These are phyloP conservation scores for Phytopythium kandeliae DNA, from an alignment of 352 stramenopile genomes.

Conservation along the genomic window DNA sequence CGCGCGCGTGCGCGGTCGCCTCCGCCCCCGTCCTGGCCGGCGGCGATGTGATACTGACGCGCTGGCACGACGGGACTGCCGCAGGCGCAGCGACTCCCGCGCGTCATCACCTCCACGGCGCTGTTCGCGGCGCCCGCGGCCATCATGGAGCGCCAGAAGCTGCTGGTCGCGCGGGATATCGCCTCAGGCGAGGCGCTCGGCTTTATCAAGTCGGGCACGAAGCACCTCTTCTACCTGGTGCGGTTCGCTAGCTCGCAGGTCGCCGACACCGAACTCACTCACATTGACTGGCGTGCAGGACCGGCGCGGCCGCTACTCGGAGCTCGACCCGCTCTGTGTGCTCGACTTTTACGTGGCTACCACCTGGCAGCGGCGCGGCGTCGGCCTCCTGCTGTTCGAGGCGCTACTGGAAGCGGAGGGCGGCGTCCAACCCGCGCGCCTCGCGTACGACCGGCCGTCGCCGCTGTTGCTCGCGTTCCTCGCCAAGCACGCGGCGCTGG, in stretches of 20 bases:
- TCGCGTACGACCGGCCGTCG: constrained; percentile 80
- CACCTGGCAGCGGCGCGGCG: constrained; percentile 41
- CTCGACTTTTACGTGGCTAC: constrained; percentile 77
- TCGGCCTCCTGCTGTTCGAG: constrained; percentile 63
- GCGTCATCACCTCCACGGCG: constrained; percentile 49
- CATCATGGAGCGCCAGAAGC: constrained; percentile 30
- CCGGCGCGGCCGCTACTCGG: constrained; percentile 45
- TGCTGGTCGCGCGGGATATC: constrained; percentile 30
- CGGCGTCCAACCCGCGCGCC: constrained; percentile 10
- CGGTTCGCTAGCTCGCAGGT: background rate
- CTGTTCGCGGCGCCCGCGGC: constrained; percentile 25
- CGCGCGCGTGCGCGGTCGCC: too few species aligned
- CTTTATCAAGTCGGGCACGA: constrained; percentile 58
- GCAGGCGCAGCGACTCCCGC: constrained; percentile 56
- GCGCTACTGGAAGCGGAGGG: constrained; percentile 38
- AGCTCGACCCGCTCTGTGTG: constrained; percentile 72
- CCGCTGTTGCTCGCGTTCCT: constrained; percentile 78
- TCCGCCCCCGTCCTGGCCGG: too few species aligned
- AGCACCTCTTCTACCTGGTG: constrained; percentile 81
- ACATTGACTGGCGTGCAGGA: constrained; percentile 19
- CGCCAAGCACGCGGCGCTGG: constrained; percentile 55
- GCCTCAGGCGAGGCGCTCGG: constrained; percentile 19
- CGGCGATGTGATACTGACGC: too few species aligned
- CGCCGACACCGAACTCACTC: constrained; percentile 3
- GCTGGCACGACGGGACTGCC: too few species aligned